Evolutionary conservation across 495 filamentous ascomycete species (phyloP).

Genomic region (Penicillium subrubescens): DNA sequence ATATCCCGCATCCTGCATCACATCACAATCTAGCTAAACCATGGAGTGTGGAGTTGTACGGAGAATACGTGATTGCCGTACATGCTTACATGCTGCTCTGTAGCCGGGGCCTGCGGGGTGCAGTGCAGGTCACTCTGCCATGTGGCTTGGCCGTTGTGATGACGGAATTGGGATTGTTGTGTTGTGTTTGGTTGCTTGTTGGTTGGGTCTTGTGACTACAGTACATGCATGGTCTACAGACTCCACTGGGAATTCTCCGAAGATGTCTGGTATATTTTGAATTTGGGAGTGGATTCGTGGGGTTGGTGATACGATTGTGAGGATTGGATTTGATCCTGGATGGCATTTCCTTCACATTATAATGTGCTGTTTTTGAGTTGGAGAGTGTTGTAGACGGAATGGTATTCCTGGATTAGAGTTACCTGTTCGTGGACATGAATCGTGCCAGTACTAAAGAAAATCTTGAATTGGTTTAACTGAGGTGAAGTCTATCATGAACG

Average conservation of each 20-base stretch:
- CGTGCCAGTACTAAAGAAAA: no score
- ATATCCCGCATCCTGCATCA: not conserved
- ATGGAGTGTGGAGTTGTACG: not conserved
- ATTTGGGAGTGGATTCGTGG: no score
- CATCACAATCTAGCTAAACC: not conserved
- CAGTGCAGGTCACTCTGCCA: not conserved
- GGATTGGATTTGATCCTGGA: no score
- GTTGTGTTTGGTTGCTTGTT: not conserved
- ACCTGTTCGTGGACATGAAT: no score
- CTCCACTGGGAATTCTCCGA: not conserved
- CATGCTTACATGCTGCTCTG: no score
- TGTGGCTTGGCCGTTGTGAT: not conserved
- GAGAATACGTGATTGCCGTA: not conserved
- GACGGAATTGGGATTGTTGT: not conserved
- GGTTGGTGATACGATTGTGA: no score
- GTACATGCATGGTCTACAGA: not conserved
- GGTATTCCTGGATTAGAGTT: no score
- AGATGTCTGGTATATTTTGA: not conserved
- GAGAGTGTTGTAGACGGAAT: no score
- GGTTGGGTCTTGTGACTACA: not conserved
- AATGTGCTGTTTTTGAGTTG: no score
- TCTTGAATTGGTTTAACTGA: no score
- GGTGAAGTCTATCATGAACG: no score
- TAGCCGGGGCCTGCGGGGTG: not conserved
- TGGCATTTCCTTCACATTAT: no score